Conservation (phyloP, 352 stramenopile genomes). For the Globisporangium yorkense region DNA sequence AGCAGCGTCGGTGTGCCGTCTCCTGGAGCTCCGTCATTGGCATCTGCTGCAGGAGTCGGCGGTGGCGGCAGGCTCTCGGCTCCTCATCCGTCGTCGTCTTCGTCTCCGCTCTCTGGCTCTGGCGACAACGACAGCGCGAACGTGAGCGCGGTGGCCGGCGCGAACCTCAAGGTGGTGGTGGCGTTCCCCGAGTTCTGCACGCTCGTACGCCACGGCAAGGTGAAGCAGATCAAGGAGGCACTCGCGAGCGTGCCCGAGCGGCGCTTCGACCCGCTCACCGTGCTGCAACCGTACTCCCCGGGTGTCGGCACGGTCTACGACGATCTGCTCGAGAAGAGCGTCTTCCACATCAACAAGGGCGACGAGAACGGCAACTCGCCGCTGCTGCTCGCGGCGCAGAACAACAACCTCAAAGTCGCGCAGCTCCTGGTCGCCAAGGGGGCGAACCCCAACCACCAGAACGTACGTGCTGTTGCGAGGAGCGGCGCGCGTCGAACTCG, state of each 20-base stretch:
- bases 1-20: not conserved
- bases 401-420: slow-evolving; percentile 85
- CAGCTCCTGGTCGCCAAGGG: slow-evolving; percentile 89
- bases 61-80: too few relatives aligned
- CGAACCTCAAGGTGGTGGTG: slow-evolving; percentile 41
- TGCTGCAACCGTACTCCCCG: slow-evolving; percentile 63
- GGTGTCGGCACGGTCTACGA: slow-evolving; percentile 90
- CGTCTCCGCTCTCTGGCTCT: not conserved
- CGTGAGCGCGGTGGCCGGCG: slow-evolving; percentile 4
- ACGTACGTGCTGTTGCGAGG: slow-evolving; percentile 34
- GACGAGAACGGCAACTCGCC: slow-evolving; percentile 91
- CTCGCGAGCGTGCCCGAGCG: slow-evolving; percentile 78
- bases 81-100: not conserved
- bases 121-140: slow-evolving; percentile 2
- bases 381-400: slow-evolving; percentile 82
- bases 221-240: slow-evolving; percentile 87
- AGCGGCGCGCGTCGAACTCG: too few relatives aligned
- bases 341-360: slow-evolving; percentile 86
- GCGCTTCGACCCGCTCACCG: slow-evolving; percentile 77
- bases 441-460: slow-evolving; percentile 89
- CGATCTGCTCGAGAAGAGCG: slow-evolving; percentile 84
- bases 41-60: slow-evolving; percentile 1
- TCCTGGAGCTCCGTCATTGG: not conserved
- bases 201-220: slow-evolving; percentile 82
- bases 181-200: slow-evolving; percentile 70